A percentile compares a stretch with the other conserved stretches of the same genome.
phyloP scores from a whole-genome alignment of 768 basidiomycete genomes.

The Termitomyces sp. region DNA sequence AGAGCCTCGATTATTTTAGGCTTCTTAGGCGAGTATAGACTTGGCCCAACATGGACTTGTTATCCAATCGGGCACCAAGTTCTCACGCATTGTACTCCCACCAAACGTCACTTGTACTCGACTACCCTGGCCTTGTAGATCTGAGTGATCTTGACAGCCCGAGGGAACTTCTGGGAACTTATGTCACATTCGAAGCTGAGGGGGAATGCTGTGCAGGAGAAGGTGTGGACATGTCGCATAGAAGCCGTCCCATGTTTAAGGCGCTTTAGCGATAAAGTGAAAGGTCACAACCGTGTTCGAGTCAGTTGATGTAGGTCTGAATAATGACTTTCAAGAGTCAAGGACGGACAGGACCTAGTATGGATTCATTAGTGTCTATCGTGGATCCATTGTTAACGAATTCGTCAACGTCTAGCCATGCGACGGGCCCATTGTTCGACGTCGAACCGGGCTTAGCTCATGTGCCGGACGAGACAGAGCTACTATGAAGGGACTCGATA shows the following conservation, averaged over 20 bases:
- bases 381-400: slow-evolving; percentile 2
- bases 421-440: not conserved
- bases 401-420: not conserved
- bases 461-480: not conserved
- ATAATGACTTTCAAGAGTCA: not conserved
- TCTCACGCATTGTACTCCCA: slow-evolving; percentile 10
- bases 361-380: slow-evolving; percentile 6
- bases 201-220: slow-evolving; percentile 18
- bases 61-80: slow-evolving; percentile 8
- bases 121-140: slow-evolving; percentile 15
- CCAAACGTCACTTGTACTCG: slow-evolving; percentile 8
- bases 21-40: slow-evolving; percentile 5
- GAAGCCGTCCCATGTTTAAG: not conserved
- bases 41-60: slow-evolving; percentile 11
- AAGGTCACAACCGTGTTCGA: slow-evolving; percentile 1
- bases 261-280: not conserved
- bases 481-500: not conserved
- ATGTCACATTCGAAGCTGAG: slow-evolving; percentile 6
- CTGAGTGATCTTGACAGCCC: slow-evolving; percentile 16
- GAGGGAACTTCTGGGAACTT: slow-evolving; percentile 3
- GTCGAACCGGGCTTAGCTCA: slow-evolving; percentile 2
- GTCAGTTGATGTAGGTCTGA: not conserved
- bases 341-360: slow-evolving; percentile 6
- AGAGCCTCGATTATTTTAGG: slow-evolving; percentile 11
- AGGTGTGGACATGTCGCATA: slow-evolving; percentile 5